Percentiles rank a stretch among this genome's conserved stretches.
These are phyloP conservation scores for Piper longum DNA, from an alignment of 164 flowering plant species.

Conservation along the genomic window DNA sequence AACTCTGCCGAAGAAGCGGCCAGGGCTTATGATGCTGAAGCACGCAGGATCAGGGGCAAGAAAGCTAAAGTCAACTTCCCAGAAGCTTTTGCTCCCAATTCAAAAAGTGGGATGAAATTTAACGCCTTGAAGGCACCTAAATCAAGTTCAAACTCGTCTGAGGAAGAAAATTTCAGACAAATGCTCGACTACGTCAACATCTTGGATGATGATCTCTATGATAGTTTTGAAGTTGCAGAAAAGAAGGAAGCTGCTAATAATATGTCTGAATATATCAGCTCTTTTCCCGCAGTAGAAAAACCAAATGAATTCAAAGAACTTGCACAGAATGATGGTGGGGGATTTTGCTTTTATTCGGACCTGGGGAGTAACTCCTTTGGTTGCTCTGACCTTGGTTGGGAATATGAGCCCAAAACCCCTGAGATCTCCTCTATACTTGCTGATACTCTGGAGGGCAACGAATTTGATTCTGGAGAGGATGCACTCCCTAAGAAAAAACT, in stretches of 20 bases:
- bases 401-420: conserved; percentile 42
- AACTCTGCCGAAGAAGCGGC: conserved; percentile 99
- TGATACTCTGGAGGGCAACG: conserved; percentile 25
- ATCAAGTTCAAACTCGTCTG: no score
- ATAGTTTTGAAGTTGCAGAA: conserved; percentile 10
- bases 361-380: conserved; percentile 71
- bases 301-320: conserved; percentile 20
- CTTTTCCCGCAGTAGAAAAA: conserved; percentile 3
- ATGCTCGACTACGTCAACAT: no score
- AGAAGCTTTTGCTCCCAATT: conserved; percentile 17
- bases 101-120: no score
- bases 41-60: conserved; percentile 82
- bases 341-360: conserved; percentile 43
- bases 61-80: conserved; percentile 98
- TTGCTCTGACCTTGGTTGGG: conserved; percentile 67
- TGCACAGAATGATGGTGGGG: conserved; percentile 18
- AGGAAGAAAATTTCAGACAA: no score
- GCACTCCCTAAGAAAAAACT: conserved; percentile 41
- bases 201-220: no score
- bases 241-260: conserved; percentile 35
- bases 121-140: no score
- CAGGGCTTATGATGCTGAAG: conserved; percentile 95
- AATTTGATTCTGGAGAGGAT: conserved; percentile 36
- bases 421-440: conserved; percentile 57
- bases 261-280: conserved; percentile 12